These are phyloP conservation scores for Raffaelea albimanens DNA, from an alignment of 2,329 filamentous ascomycete genomes.

Conservation along the genomic window DNA sequence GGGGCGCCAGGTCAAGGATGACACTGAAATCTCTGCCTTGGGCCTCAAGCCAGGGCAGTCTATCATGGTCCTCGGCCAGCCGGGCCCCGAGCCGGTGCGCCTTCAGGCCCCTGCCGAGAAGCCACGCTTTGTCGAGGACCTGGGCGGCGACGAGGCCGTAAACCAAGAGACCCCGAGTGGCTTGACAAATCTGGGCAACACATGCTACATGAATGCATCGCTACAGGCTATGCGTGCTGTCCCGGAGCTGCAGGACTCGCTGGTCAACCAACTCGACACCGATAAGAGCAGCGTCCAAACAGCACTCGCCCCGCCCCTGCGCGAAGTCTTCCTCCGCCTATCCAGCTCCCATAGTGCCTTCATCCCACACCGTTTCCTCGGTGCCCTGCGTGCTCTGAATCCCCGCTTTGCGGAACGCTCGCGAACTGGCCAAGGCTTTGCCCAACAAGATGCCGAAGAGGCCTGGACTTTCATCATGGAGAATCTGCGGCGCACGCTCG, in stretches of 20 bases:
- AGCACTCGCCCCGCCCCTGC: slow-evolving; percentile 69
- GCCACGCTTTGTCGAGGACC: slow-evolving; percentile 89
- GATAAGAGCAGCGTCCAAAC: slow-evolving; percentile 13
- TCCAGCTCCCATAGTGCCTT: slow-evolving; percentile 80
- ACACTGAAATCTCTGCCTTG: slow-evolving; percentile 75
- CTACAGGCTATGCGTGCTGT: slow-evolving; percentile 84
- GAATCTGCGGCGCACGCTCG: slow-evolving; percentile 70
- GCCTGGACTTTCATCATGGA: slow-evolving; percentile 94
- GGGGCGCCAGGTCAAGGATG: slow-evolving; percentile 90
- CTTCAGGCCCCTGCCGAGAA: slow-evolving; percentile 68
- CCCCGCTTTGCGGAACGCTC: slow-evolving; percentile 90
- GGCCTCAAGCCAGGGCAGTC: slow-evolving; percentile 76
- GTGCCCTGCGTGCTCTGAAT: slow-evolving; percentile 66
- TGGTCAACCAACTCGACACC: slow-evolving; percentile 47
- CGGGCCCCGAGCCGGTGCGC: slow-evolving; percentile 52
- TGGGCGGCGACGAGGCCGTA: slow-evolving; percentile 89
- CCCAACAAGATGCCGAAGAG: slow-evolving; percentile 98
- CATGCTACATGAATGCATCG: slow-evolving; percentile 96
- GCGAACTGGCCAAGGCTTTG: slow-evolving; percentile 72
- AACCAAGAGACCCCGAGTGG: slow-evolving; percentile 78
- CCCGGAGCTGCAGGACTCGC: slow-evolving; percentile 77
- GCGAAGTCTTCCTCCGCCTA: slow-evolving; percentile 84
- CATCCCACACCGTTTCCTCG: slow-evolving; percentile 72
- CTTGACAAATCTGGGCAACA: slow-evolving; percentile 88
- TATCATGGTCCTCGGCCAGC: slow-evolving; percentile 96